Evolutionary conservation across 768 basidiomycete species (phyloP).

Genomic region (Porpolomopsis calyptriformis): DNA sequence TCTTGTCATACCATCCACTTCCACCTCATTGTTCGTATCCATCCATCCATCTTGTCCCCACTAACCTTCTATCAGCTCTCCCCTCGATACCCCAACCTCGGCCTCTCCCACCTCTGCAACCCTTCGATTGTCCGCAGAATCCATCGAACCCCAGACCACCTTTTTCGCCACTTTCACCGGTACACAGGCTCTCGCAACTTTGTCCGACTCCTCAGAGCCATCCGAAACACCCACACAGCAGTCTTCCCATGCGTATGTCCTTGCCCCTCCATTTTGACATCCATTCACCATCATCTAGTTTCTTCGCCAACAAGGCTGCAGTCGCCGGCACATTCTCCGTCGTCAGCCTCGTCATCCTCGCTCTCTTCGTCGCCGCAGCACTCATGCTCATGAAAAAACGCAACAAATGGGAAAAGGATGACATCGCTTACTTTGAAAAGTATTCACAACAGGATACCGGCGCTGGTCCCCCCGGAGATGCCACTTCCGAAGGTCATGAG

Average conservation of each 20-base stretch:
- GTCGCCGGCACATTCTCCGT: constrained; percentile 36
- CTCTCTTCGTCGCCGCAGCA: constrained; percentile 17
- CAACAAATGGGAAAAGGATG: not conserved
- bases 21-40: not conserved
- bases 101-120: not conserved
- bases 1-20: not conserved
- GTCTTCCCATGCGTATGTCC: not conserved
- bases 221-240: no score
- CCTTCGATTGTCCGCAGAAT: not conserved
- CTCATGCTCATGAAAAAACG: constrained; percentile 8
- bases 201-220: not conserved
- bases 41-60: no score
- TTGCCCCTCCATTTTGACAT: not conserved
- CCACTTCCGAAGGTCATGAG: constrained; percentile 1
- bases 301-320: constrained; percentile 36
- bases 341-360: constrained; percentile 27
- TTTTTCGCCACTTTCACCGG: not conserved
- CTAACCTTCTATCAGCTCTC: not conserved
- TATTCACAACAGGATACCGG: not conserved
- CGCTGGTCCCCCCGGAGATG: not conserved
- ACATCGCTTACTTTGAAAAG: constrained; percentile 7
- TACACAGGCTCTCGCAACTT: not conserved
- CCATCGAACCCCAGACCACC: not conserved
- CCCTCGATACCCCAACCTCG: not conserved
- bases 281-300: constrained; percentile 21